These are phyloP conservation scores for Yarrowia sp. DNA, from an alignment of 805 yeast genomes.

Conservation along the genomic window DNA sequence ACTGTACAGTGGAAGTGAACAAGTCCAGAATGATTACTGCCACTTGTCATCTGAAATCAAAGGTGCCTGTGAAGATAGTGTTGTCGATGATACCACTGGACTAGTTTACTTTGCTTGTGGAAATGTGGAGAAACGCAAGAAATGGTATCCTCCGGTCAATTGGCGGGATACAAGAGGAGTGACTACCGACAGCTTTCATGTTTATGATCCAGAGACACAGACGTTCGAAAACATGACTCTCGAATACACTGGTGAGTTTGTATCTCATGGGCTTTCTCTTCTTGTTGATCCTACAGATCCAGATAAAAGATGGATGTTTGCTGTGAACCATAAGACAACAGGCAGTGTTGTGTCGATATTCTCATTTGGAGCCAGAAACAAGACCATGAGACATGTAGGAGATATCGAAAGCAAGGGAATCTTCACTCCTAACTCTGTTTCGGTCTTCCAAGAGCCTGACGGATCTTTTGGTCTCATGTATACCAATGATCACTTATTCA, in stretches of 20 bases:
- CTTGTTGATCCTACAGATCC: background rate
- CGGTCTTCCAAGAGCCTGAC: background rate
- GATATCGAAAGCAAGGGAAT: background rate
- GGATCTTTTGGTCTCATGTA: background rate
- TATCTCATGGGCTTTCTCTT: background rate
- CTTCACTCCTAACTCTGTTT: background rate
- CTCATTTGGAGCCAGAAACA: background rate
- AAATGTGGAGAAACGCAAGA: background rate
- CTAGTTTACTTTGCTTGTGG: background rate
- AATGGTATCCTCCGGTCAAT: background rate
- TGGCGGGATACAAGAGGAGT: background rate
- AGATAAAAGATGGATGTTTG: background rate
- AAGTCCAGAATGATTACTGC: background rate
- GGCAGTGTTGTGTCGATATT: background rate
- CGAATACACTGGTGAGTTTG: background rate
- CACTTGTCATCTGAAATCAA: background rate
- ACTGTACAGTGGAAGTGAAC: background rate
- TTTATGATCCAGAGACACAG: background rate
- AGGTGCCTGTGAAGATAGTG: background rate
- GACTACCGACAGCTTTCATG: background rate
- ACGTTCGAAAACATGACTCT: background rate
- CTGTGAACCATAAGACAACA: background rate
- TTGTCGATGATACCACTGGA: background rate
- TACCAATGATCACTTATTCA: background rate
- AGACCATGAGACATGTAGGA: background rate